Base-by-base conservation (phyloP, 208 protist species). In the Spironucleus salmonicida region DNA sequence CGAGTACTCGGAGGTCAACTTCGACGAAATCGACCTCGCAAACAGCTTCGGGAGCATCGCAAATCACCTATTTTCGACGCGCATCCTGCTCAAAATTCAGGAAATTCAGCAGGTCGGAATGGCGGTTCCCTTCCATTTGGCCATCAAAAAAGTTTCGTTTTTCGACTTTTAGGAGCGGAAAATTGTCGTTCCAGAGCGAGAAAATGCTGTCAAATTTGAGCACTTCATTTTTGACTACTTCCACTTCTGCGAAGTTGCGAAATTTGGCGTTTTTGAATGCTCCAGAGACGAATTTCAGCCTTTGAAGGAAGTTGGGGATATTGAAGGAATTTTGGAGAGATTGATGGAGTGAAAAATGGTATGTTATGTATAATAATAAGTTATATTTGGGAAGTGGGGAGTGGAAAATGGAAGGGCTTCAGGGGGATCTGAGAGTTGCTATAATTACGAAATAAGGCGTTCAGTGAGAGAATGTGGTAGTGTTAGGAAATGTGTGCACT, bases 211-310 rank as follows among this genome's bases (percentile, higher is more conserved):
- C 30, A 67, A 67, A 34, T 38, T 67, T 23, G 61, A 67, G 61
- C 34, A n/a, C 29, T 38, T 67, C 35, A 67, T 67, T 30, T 67
- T 67, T 38, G 61, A 67, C 35, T 39, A 39, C 61, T 67, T 67
- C 35, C 61, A 67, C 61, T 67, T 67, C 61, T 67, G 61, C 35
- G 26, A 15, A 30, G 15, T 67, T 15, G 61, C 19, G 61, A 67
- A 34, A 30, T 67, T 67, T 34, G 61, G 61, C 23, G 15, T 67
- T 34, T 23, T 67, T 30, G 35, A 39, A 39, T 39, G 61, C 34
- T 15, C 15, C 26, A n/a, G 61, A 40, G 61, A 15, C n/a, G n/a
- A n/a, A n/a, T n/a, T n/a, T n/a, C n/a, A n/a, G n/a, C n/a, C n/a
- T n/a, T n/a, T n/a, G n/a, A n/a, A n/a, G n/a, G n/a, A n/a, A n/a